Evolutionary conservation across 257 asterid species (phyloP), one percentile per base, ranked within the genome.

Genomic region (Plantago ovata): DNA sequence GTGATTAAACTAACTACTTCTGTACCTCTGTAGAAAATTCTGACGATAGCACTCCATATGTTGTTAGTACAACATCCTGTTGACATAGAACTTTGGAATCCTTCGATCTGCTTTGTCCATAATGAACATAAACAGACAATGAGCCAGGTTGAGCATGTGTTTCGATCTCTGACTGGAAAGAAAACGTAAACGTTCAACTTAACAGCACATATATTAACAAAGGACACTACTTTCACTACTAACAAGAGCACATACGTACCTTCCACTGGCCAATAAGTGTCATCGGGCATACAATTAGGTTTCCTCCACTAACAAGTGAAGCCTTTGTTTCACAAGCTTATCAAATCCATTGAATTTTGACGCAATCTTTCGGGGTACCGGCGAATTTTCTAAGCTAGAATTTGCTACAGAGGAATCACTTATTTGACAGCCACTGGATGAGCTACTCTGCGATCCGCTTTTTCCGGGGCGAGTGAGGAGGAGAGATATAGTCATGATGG

Each of bases 201-300:
- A 28, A 28, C 63, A 62, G 16, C 52, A 50, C 56, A 48, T 15
- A 50, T 5, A 56, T 21, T 9, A 38, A 18, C 38, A 32, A 47
- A 64, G 28, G 44, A 21, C 49, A 59, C 32, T 16, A 13, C 56
- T 54, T 56, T 62, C 62, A 56, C 49, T 58, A 21, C 41, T 22
- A 56, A 23, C 40, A 20, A 42, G 47, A 48, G 53, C 49, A 47
- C 10, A 54, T 60, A 60, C 19, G 58, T 85, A 91, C 98, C 96
- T 92, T 92, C 98, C 98, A 92, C 81, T 92, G 98, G 66, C 95
- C 89, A 50, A 88, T 68, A 47, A 92, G 94, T 38, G 98, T 92
- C 95, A 92, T 86, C 46, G 98, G 98, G 58, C 97, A 92, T 62
- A 92, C 63, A 67, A 92, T 92, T 69, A 92, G 86, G 77, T 79